These are phyloP conservation scores for Lactarius tabidus DNA, from an alignment of 768 basidiomycete species.

Conservation along the genomic window DNA sequence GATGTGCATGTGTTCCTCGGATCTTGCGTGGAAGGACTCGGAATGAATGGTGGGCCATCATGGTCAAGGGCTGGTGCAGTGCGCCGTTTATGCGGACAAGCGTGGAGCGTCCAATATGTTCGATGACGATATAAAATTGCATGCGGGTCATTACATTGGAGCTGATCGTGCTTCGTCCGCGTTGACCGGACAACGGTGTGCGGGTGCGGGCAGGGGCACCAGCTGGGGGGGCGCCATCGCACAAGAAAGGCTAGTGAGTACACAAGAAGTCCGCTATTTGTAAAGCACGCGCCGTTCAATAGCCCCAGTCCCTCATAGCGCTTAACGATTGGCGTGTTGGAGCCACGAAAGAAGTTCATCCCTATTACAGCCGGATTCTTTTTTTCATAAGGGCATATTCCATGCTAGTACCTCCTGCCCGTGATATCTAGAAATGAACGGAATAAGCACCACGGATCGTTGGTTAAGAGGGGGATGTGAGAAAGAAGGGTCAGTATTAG, in stretches of 20 bases:
- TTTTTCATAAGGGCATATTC: neutral
- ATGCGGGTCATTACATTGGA: too few species aligned
- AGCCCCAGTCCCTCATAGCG: neutral
- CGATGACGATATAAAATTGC: too few species aligned
- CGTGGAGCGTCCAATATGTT: neutral
- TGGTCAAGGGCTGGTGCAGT: neutral
- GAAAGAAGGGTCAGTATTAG: conserved; percentile 66
- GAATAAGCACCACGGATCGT: conserved; percentile 1
- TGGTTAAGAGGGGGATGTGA: conserved; percentile 29
- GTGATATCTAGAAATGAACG: conserved; percentile 3
- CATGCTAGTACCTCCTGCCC: neutral
- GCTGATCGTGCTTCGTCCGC: neutral
- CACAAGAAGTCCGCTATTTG: neutral
- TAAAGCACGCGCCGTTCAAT: neutral
- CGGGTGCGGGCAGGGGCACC: neutral
- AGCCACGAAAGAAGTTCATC: neutral
- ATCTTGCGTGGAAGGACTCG: neutral
- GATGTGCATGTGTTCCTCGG: neutral
- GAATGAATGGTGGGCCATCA: neutral
- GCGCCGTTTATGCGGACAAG: neutral
- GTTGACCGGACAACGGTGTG: neutral
- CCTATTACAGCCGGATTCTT: neutral
- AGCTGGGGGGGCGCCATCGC: neutral
- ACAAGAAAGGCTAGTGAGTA: neutral
- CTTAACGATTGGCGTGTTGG: neutral